Base-by-base conservation (phyloP, 768 basidiomycete genomes). In the Boletus rufocinnamomeus region DNA sequence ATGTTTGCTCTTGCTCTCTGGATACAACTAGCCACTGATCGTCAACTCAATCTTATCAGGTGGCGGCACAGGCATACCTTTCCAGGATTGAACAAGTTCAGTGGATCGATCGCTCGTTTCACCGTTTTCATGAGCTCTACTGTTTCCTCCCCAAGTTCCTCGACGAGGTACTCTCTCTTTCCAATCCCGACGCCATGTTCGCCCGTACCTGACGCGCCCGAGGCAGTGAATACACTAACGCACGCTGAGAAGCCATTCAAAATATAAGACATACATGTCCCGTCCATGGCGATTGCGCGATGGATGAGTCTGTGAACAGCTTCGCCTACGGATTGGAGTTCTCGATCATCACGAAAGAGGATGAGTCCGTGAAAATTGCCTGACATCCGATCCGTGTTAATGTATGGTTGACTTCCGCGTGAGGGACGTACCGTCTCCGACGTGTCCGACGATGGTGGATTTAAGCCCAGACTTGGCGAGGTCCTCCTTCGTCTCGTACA, bases 171-270 rank as follows among this genome's bases (percentile, higher is more conserved):
- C 66, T 89, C 84, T 64, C 85, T 88, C 76, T 95, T 95, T 11
- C 93, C 93, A 8, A 94, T 73, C 1, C 93, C 93, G 16, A 95
- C 88, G 0, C 93, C 93, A 70, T 95, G 93, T 70, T 95, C 92
- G 10, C 91, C 91, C 4, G 89, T 91, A 63, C 88, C 88, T 91
- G 60, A 11, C 27, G 14, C 25, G 5, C 25, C 28, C 30, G 25
- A 54, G 53, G 56, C 13, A 34, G n/a, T 63, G 19, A 43, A 38
- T 34, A 27, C 6, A 4, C 19, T 21, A 25, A 30, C 3, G 1
- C 7, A 27, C 6, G 0, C 6, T 3, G 1, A 50, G 11, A 45
- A 44, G 16, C 7, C 11, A 27, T 35, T 23, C 9, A 16, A 2
- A 50, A 19, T 38, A 46, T 17, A 44, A 34, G 21, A 73, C 85